Conservation (phyloP, 2,329 filamentous ascomycete species). For the Sporothrix humicola region DNA sequence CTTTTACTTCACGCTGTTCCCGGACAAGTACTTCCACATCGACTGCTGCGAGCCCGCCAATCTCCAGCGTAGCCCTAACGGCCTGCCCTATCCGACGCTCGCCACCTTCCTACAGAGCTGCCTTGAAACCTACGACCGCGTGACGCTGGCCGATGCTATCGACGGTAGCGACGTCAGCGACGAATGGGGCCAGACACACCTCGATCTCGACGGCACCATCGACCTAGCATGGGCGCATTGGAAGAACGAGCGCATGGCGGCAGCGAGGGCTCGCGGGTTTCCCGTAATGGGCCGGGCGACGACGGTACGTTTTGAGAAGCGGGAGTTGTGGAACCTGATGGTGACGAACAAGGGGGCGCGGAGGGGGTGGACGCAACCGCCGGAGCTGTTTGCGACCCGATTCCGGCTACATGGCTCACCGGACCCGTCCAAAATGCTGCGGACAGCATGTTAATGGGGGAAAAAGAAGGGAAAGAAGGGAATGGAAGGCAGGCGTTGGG, state of each 20-base stretch:
- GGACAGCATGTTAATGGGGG: background rate
- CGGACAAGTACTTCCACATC: constrained; percentile 12
- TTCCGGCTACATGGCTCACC: constrained; percentile 20
- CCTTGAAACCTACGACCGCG: constrained; percentile 18
- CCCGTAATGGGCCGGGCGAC: constrained; percentile 11
- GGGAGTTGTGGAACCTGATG: constrained; percentile 8
- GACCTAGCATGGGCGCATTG: constrained; percentile 21
- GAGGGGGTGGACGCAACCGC: constrained; percentile 11
- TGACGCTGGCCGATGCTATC: constrained; percentile 18
- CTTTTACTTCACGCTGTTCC: constrained; percentile 8
- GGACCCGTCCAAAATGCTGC: background rate
- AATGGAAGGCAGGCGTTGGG: no score
- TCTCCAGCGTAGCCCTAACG: background rate
- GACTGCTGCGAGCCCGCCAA: constrained; percentile 12
- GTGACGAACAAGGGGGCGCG: constrained; percentile 17
- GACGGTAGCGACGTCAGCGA: constrained; percentile 1
- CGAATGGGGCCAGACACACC: constrained; percentile 10
- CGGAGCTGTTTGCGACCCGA: constrained; percentile 6
- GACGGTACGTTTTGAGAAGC: constrained; percentile 17
- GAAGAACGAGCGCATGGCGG: constrained; percentile 21
- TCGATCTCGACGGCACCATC: constrained; percentile 16
- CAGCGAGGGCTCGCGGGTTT: constrained; percentile 2
- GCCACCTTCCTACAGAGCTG: constrained; percentile 11
- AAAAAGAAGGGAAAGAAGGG: background rate
- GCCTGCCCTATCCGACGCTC: constrained; percentile 23